A percentile compares a stretch with the other conserved stretches of the same genome.
These are phyloP conservation scores for Phytopythium aichiense DNA, from an alignment of 352 stramenopile species.

Conservation along the genomic window DNA sequence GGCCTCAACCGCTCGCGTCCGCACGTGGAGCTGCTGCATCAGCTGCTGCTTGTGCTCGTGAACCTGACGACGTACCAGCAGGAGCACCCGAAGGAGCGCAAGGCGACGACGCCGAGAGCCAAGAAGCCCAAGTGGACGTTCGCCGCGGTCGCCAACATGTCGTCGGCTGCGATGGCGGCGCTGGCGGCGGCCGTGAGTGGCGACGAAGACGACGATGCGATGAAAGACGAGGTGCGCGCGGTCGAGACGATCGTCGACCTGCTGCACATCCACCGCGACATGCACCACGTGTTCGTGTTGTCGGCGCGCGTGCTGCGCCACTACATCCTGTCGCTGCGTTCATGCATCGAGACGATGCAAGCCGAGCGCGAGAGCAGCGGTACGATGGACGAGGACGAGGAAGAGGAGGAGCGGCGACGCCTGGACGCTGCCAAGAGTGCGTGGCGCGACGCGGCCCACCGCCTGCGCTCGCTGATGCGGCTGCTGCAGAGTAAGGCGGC, in stretches of 20 bases:
- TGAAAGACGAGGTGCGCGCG: conserved; percentile 52
- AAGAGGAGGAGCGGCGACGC: conserved; percentile 4
- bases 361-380: not conserved
- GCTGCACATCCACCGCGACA: conserved; percentile 93
- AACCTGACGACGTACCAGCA: conserved; percentile 84
- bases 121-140: conserved; percentile 17
- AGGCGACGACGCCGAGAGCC: conserved; percentile 29
- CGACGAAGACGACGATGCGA: conserved; percentile 24
- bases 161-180: conserved; percentile 5
- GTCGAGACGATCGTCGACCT: conserved; percentile 92
- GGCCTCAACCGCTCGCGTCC: conserved; percentile 94
- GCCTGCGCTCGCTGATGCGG: conserved; percentile 41
- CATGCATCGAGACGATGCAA: conserved; percentile 11
- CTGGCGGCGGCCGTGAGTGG: conserved; percentile 3
- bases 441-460: conserved; percentile 55
- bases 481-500: conserved; percentile 56
- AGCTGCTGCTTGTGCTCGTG: conserved; percentile 73
- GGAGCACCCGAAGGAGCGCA: conserved; percentile 22
- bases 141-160: conserved; percentile 4
- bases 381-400: conserved; percentile 4
- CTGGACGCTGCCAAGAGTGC: conserved; percentile 18
- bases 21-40: conserved; percentile 93
- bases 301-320: conserved; percentile 56
- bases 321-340: conserved; percentile 38
- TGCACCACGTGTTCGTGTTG: conserved; percentile 77